Evolutionary conservation across 441 rosid species (phyloP).

Genomic region (Omphalea diandra): DNA sequence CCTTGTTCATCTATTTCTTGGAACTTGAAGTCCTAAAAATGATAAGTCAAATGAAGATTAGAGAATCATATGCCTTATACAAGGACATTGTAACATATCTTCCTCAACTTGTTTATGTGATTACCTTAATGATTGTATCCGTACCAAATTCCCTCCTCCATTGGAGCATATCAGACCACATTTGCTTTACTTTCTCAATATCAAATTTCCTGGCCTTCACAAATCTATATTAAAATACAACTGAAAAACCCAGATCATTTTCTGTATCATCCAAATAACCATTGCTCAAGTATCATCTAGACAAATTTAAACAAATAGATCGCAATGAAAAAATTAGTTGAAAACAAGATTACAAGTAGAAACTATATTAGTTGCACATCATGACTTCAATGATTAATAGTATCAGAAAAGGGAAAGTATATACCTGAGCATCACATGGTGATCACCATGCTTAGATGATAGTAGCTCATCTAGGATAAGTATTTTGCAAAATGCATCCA

Average conservation of each 20-base stretch:
- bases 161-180: slow-evolving; percentile 81
- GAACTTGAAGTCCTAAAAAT: slow-evolving; percentile 66
- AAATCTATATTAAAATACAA: slow-evolving; percentile 41
- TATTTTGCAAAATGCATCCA: slow-evolving; percentile 67
- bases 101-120: neutral
- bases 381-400: too few relatives aligned
- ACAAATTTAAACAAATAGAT: neutral
- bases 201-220: slow-evolving; percentile 86
- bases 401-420: neutral
- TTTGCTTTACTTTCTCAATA: slow-evolving; percentile 70
- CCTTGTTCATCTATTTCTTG: slow-evolving; percentile 81
- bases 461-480: slow-evolving; percentile 70
- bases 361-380: too few relatives aligned
- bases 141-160: slow-evolving; percentile 85
- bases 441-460: slow-evolving; percentile 74
- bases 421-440: slow-evolving; percentile 75
- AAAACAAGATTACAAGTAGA: too few relatives aligned
- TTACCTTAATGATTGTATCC: slow-evolving; percentile 62
- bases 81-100: neutral
- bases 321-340: too few relatives aligned
- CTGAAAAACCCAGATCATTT: neutral
- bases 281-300: too few relatives aligned
- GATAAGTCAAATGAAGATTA: slow-evolving; percentile 9
- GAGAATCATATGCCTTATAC: neutral
- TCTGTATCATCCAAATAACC: neutral